Evolutionary conservation across 345 rosid genomes (phyloP).

Genomic region (Hirschfeldia incana): DNA sequence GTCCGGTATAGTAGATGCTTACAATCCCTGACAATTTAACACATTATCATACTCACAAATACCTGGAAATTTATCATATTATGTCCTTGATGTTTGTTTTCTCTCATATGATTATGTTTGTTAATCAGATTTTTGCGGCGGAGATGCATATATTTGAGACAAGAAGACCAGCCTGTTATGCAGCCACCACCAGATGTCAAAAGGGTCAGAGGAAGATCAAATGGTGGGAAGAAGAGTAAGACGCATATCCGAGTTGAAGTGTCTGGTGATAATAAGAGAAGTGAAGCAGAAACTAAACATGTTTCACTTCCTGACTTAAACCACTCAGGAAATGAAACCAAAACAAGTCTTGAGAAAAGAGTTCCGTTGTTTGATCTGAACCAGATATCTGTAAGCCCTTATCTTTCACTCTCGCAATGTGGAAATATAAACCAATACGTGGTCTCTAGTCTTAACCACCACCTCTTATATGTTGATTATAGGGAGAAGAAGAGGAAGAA

Average conservation of each 20-base stretch:
- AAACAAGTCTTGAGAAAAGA: slow-evolving; percentile 43
- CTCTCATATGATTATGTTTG: not conserved
- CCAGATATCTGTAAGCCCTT: slow-evolving; percentile 69
- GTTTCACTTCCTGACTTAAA: slow-evolving; percentile 45
- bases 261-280: slow-evolving; percentile 1
- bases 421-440: not conserved
- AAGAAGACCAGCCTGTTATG: slow-evolving; percentile 43
- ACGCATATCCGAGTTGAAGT: slow-evolving; percentile 16
- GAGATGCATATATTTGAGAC: slow-evolving; percentile 55
- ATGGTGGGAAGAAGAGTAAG: slow-evolving; percentile 15
- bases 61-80: not conserved
- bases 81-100: slow-evolving; percentile 3
- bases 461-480: slow-evolving; percentile 16
- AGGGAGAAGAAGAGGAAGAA: slow-evolving; percentile 73
- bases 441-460: not conserved
- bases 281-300: slow-evolving; percentile 35
- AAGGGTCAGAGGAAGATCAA: slow-evolving; percentile 32
- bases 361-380: slow-evolving; percentile 79
- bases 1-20: slow-evolving; percentile 54
- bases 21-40: not conserved
- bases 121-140: slow-evolving; percentile 61
- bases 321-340: slow-evolving; percentile 52
- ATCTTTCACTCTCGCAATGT: not conserved
- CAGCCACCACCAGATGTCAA: slow-evolving; percentile 11
- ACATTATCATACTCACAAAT: not conserved